Percentiles rank a stretch among this genome's conserved stretches.
These are phyloP conservation scores for Bipolaris sorokiniana DNA, from an alignment of 2,329 filamentous ascomycete genomes.

Conservation along the genomic window DNA sequence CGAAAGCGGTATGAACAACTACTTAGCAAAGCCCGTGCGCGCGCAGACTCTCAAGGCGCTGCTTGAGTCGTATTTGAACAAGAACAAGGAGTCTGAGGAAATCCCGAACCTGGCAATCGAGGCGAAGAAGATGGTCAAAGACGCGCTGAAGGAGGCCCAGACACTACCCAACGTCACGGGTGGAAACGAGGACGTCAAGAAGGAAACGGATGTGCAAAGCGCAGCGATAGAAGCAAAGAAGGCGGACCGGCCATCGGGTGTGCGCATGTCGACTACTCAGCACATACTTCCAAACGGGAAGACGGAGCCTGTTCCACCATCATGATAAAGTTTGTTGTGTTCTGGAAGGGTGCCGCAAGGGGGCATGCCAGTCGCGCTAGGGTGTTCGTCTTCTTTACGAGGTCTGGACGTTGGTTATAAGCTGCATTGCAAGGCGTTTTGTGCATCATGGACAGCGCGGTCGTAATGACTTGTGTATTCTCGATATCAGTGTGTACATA, in stretches of 20 bases:
- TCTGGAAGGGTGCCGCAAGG: neutral
- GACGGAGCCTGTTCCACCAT: slow-evolving; percentile 13
- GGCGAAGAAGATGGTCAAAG: slow-evolving; percentile 53
- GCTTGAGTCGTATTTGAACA: slow-evolving; percentile 70
- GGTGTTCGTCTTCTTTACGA: neutral
- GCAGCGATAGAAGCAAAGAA: slow-evolving; percentile 9
- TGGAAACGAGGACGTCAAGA: slow-evolving; percentile 3
- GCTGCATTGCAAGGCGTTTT: slow-evolving; percentile 15
- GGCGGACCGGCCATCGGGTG: slow-evolving; percentile 19
- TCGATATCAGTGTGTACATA: neutral
- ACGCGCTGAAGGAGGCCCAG: slow-evolving; percentile 33
- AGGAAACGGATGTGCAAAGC: neutral
- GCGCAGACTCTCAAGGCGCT: slow-evolving; percentile 86
- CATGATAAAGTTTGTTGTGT: slow-evolving; percentile 1
- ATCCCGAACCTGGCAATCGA: slow-evolving; percentile 55
- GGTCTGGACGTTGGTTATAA: neutral
- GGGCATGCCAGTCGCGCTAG: neutral
- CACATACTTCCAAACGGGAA: slow-evolving; percentile 19
- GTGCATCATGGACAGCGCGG: neutral
- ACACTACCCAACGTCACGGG: slow-evolving; percentile 1
- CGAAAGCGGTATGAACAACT: slow-evolving; percentile 97
- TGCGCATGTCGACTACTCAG: slow-evolving; percentile 25
- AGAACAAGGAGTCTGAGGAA: slow-evolving; percentile 49
- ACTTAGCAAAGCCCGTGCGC: slow-evolving; percentile 92
- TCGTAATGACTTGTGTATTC: neutral